phyloP scores from a whole-genome alignment of 2,329 filamentous ascomycete genomes.

The Penicillium psychrosexuale region DNA sequence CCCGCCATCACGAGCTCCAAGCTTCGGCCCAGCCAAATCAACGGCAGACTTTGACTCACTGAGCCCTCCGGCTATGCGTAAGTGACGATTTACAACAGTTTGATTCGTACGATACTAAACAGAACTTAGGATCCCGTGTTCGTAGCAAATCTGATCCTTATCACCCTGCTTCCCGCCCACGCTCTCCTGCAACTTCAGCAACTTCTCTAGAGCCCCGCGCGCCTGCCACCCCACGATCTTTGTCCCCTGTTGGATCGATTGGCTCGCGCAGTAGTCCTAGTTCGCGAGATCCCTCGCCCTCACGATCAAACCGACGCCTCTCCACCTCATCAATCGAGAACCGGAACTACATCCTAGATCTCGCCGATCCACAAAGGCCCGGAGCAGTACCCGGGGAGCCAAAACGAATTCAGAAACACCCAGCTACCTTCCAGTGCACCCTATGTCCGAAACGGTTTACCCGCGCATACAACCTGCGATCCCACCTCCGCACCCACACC shows the following conservation, averaged over 20 bases:
- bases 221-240: conserved; percentile 39
- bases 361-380: conserved; percentile 84
- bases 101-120: conserved; percentile 17
- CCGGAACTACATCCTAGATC: conserved; percentile 78
- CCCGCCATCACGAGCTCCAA: conserved; percentile 65
- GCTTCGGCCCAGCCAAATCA: conserved; percentile 65
- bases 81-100: conserved; percentile 13
- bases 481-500: conserved; percentile 91
- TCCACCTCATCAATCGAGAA: conserved; percentile 52
- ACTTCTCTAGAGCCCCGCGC: conserved; percentile 33
- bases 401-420: conserved; percentile 94
- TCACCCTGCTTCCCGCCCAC: conserved; percentile 42
- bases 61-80: conserved; percentile 68
- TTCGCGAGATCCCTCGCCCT: conserved; percentile 46
- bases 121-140: conserved; percentile 49
- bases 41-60: conserved; percentile 70
- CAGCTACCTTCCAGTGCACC: conserved; percentile 91
- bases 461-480: conserved; percentile 91
- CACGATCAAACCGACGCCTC: conserved; percentile 42
- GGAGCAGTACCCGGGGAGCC: conserved; percentile 58
- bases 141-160: conserved; percentile 63
- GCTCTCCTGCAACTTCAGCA: conserved; percentile 32
- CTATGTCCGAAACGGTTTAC: conserved; percentile 96
- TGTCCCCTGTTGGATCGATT: conserved; percentile 42
- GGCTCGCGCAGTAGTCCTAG: conserved; percentile 39